Conservation (phyloP, 139 green algal genomes). For the Chlamydomonas urium region DNA sequence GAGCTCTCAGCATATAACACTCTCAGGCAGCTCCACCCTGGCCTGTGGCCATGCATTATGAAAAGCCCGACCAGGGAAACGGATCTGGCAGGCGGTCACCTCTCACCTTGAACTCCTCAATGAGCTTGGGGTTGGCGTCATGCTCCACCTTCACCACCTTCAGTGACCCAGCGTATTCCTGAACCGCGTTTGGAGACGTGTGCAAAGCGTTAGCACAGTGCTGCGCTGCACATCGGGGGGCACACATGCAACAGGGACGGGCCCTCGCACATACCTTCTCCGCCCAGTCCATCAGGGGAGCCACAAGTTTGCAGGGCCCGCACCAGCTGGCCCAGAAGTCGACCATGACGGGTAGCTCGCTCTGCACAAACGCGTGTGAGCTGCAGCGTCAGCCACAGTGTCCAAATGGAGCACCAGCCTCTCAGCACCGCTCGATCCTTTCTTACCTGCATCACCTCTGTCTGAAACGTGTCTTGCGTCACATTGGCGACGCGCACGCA, state of each 20-base stretch:
- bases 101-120: slow-evolving; percentile 86
- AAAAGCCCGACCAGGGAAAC: background rate
- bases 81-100: background rate
- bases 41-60: background rate
- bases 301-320: slow-evolving; percentile 89
- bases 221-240: background rate
- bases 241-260: background rate
- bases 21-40: background rate
- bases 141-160: slow-evolving; percentile 95
- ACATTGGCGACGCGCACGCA: no score
- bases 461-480: no score
- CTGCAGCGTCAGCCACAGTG: no score
- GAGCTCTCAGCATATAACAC: background rate
- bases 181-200: no score
- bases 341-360: slow-evolving; percentile 75
- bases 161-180: slow-evolving; percentile 66
- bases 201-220: no score
- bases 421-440: no score
- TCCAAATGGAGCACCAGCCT: no score
- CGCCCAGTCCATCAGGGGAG: slow-evolving; percentile 62
- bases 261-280: slow-evolving; percentile 45
- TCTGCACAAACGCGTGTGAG: no score
- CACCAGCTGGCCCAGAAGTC: slow-evolving; percentile 92
- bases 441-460: no score
- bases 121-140: slow-evolving; percentile 73